These are phyloP conservation scores for Acanthamoeba healyi DNA, from an alignment of 208 protist species.

Conservation along the genomic window DNA sequence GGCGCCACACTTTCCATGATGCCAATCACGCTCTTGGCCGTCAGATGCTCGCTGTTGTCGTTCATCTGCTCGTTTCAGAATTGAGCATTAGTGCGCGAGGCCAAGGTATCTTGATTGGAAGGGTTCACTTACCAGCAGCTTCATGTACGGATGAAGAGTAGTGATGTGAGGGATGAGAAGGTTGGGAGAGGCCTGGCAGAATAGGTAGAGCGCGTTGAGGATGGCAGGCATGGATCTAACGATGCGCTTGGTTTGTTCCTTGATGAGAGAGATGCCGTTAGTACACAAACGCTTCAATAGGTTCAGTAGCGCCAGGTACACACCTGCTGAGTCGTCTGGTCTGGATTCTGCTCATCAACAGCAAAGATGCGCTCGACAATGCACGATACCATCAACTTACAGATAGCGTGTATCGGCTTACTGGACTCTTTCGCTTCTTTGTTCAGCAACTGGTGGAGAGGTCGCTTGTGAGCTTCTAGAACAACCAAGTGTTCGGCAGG, in stretches of 20 bases:
- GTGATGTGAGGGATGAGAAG: slow-evolving; percentile 50
- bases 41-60: slow-evolving; percentile 25
- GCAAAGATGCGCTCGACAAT: slow-evolving; percentile 59
- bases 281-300: too few species aligned
- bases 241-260: too few species aligned
- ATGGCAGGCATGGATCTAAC: slow-evolving; percentile 33
- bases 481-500: too few species aligned
- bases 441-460: background rate
- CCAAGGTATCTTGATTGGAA: too few species aligned
- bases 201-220: slow-evolving; percentile 23
- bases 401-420: slow-evolving; percentile 1
- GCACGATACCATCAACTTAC: background rate
- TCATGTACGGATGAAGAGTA: slow-evolving; percentile 67
- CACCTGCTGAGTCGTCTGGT: too few species aligned
- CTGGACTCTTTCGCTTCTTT: slow-evolving; percentile 24
- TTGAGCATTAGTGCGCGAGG: too few species aligned
- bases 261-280: too few species aligned
- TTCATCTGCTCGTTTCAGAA: background rate
- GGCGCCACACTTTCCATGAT: slow-evolving; percentile 60
- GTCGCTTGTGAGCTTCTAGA: background rate
- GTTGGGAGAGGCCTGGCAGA: slow-evolving; percentile 37
- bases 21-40: background rate
- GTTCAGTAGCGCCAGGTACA: too few species aligned
- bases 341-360: slow-evolving; percentile 9
- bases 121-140: background rate